Evolutionary conservation across 495 filamentous ascomycete species (phyloP), one percentile per base, ranked within the genome.

Genomic region (Aspergillus egyptiacus): DNA sequence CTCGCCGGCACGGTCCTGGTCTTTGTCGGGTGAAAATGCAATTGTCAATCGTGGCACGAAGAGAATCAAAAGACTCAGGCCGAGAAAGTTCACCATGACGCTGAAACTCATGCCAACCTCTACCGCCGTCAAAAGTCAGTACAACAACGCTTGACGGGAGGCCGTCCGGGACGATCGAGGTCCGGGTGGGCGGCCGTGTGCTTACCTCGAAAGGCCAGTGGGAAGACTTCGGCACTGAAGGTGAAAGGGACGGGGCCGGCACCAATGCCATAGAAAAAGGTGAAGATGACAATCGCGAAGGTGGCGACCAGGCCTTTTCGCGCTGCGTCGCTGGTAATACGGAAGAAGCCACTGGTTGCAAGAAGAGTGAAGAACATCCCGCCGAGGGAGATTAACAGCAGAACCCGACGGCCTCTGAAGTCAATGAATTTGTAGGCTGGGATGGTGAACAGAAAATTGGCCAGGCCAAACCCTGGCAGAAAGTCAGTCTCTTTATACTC

Each of bases 81-180:
- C 51, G 17, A 80, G 77, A n/a, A 84, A 71, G 39, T 78, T 81
- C 2, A 77, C 83, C 22, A 83, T 82, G 10, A 87, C 83, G 8
- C 83, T 74, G 55, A 82, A 82, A 2, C 72, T 76, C 84, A 88
- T 88, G 34, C 84, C 84, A 13, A 85, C 71, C 56, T 87, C 61
- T 64, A 20, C 7, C 14, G 32, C 3, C n/a, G n/a, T n/a, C n/a
- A 38, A 19, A 4, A 17, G 11, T n/a, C n/a, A n/a, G n/a, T n/a
- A n/a, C n/a, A n/a, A n/a, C n/a, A n/a, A n/a, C n/a, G n/a, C n/a
- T n/a, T n/a, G n/a, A n/a, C n/a, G n/a, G n/a, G n/a, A n/a, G n/a
- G n/a, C n/a, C 22, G 10, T 36, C 3, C 11, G 7, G 19, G n/a
- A 5, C 35, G n/a, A 28, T 25, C 2, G 2, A 6, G 9, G 22